Percentiles rank a stretch among this genome's conserved stretches.
These are phyloP conservation scores for Linum usitatissimum DNA, from an alignment of 345 rosid genomes.

Conservation along the genomic window DNA sequence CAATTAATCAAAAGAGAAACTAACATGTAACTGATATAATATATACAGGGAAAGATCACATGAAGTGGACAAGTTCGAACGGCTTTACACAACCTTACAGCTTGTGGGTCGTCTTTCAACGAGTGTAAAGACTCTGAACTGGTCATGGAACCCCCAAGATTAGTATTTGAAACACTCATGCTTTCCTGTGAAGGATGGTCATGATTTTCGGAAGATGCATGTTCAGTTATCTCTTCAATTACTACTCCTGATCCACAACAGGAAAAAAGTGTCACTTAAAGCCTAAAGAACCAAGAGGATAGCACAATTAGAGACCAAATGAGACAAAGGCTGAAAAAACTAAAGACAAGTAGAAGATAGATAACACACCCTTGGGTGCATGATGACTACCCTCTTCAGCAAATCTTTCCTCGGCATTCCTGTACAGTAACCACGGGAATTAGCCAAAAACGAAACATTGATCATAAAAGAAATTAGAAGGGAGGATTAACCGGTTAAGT, in stretches of 20 bases:
- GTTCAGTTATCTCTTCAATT: constrained; percentile 77
- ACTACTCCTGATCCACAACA: constrained; percentile 33
- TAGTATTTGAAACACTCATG: constrained; percentile 10
- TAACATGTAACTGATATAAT: neutral
- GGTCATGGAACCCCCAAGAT: constrained; percentile 17
- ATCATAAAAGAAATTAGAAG: too few relatives aligned
- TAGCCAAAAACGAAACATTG: constrained; percentile 1
- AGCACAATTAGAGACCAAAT: neutral
- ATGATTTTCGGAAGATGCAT: constrained; percentile 29
- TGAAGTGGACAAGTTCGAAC: neutral
- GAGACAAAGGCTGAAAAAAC: constrained; percentile 3
- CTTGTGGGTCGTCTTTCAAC: constrained; percentile 66
- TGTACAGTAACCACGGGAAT: constrained; percentile 19
- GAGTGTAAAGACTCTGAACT: constrained; percentile 46
- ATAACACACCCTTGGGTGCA: constrained; percentile 36
- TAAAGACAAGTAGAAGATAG: constrained; percentile 8
- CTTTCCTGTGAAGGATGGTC: constrained; percentile 21
- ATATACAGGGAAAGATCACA: constrained; percentile 2
- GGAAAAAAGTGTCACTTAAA: neutral
- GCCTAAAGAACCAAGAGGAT: constrained; percentile 2
- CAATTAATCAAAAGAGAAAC: neutral
- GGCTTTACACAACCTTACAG: constrained; percentile 44
- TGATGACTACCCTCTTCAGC: constrained; percentile 40
- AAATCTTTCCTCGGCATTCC: constrained; percentile 49
- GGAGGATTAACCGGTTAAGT: too few relatives aligned